Evolutionary conservation across 768 basidiomycete genomes (phyloP), one percentile per base, ranked within the genome.

Genomic region (Suillus clintonianus): DNA sequence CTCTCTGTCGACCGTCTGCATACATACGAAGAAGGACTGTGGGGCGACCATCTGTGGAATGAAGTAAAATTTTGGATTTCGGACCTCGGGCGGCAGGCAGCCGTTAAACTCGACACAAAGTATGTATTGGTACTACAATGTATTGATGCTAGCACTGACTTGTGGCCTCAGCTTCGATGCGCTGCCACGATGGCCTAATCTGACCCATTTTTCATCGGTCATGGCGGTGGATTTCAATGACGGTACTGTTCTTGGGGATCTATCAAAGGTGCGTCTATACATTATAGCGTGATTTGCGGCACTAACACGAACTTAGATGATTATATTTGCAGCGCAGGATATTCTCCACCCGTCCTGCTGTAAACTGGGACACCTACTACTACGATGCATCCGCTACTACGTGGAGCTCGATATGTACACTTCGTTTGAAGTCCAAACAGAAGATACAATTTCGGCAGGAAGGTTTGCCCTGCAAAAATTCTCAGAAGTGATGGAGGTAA

Each of bases 201-300:
- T 81, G 8, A 75, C 74, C 36, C 78, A 78, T 57, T 79, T 80
- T 53, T 19, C 59, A 0, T n/a, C 68, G 3, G 59, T 77, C 17
- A 62, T 69, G 27, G 63, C 65, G 10, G 65, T 74, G 4, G 55
- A 71, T 22, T 79, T 78, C 68, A 67, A 70, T 24, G 78, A 81
- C 68, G 76, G 72, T 4, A 61, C 65, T 9, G 79, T 80, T 62
- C 72, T 70, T 50, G 76, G 76, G 57, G 77, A 80, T 63, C 69
- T 80, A 13, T 68, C 71, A 13, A 79, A 77, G 71, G 79, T 79
- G 63, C 32, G 24, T 45, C 0, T 32, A 47, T 24, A 30, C 59
- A 13, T n/a, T 61, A 9, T 24, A 39, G 9, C n/a, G 19, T 14
- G 22, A 24, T 24, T 47, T 47, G 13, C 0, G 22, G 24, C 8